Evolutionary conservation across 2,329 filamentous ascomycete species (phyloP).

Genomic region (Pseudogymnoascus sp.): DNA sequence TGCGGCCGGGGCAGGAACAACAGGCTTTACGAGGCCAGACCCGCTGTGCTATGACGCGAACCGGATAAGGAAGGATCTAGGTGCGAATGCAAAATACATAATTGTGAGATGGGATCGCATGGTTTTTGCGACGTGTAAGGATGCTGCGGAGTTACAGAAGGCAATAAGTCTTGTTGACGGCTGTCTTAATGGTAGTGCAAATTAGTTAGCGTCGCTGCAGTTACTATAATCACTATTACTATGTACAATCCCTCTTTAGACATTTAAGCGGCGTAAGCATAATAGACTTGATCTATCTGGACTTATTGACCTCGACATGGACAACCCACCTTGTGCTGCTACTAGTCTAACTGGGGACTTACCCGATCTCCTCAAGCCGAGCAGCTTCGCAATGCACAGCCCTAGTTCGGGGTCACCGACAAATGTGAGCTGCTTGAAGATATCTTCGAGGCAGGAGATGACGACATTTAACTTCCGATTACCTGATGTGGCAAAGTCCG

Average conservation of each 20-base stretch:
- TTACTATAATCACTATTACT: too few species aligned
- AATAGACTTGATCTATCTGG: slow-evolving; percentile 27
- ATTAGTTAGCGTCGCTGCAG: too few species aligned
- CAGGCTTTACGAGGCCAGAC: neutral
- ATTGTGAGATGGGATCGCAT: slow-evolving; percentile 29
- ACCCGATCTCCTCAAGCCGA: neutral
- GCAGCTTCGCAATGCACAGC: neutral
- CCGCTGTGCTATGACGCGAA: slow-evolving; percentile 25
- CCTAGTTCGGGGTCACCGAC: neutral
- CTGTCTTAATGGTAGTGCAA: neutral
- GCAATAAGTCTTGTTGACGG: neutral
- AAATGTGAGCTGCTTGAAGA: neutral
- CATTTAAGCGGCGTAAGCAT: too few species aligned
- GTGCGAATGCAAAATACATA: slow-evolving; percentile 20
- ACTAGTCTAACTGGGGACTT: neutral
- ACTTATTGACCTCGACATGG: slow-evolving; percentile 27
- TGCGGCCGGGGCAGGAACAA: neutral
- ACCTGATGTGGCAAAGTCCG: neutral
- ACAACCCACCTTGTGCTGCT: slow-evolving; percentile 12
- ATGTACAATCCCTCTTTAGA: too few species aligned
- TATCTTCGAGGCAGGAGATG: neutral
- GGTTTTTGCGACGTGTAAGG: slow-evolving; percentile 27
- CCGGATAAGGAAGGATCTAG: slow-evolving; percentile 20
- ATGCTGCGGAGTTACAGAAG: slow-evolving; percentile 16
- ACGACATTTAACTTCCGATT: neutral